A percentile compares a stretch with the other conserved stretches of the same genome.
These are phyloP conservation scores for Escallonia rubra DNA, from an alignment of 129 eudicot species.

Conservation along the genomic window DNA sequence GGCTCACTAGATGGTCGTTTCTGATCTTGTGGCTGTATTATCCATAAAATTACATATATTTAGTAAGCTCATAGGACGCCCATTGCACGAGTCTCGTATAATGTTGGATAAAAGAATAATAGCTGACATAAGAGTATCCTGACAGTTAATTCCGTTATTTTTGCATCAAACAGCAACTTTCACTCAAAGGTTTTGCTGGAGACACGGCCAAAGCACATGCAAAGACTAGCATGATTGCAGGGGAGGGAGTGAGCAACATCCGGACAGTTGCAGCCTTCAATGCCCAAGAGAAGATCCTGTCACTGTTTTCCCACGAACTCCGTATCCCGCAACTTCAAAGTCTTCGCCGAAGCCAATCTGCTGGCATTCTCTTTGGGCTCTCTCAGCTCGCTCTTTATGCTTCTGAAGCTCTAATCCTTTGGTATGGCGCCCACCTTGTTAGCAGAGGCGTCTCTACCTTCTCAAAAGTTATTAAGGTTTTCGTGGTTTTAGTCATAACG, in stretches of 20 bases:
- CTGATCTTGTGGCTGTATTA: too few relatives aligned
- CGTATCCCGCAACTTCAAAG: constrained; percentile 69
- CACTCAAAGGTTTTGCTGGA: constrained; percentile 93
- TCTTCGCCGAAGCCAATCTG: constrained; percentile 61
- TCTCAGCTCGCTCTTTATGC: constrained; percentile 92
- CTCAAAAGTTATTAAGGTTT: constrained; percentile 88
- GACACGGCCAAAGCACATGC: constrained; percentile 99
- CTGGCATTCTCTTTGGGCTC: constrained; percentile 79
- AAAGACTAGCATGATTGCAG: constrained; percentile 97
- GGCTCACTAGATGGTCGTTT: too few relatives aligned
- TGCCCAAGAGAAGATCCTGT: constrained; percentile 79
- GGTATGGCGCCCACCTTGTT: constrained; percentile 94
- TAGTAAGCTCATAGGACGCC: too few relatives aligned
- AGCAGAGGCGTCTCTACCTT: constrained; percentile 69
- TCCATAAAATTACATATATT: too few relatives aligned
- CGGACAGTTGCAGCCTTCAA: constrained; percentile 94
- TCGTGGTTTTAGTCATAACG: constrained; percentile 79
- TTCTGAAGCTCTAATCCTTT: constrained; percentile 89
- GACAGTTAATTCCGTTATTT: constrained; percentile 13
- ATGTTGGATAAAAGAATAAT: too few relatives aligned
- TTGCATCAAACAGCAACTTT: constrained; percentile 66
- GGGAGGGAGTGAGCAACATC: constrained; percentile 97
- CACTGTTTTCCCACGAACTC: constrained; percentile 65
- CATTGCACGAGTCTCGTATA: too few relatives aligned
- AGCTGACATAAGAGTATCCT: background rate